Percentiles rank a stretch among this genome's conserved stretches.
phyloP scores from a whole-genome alignment of 208 protist genomes.

The Crithidia expoeki region DNA sequence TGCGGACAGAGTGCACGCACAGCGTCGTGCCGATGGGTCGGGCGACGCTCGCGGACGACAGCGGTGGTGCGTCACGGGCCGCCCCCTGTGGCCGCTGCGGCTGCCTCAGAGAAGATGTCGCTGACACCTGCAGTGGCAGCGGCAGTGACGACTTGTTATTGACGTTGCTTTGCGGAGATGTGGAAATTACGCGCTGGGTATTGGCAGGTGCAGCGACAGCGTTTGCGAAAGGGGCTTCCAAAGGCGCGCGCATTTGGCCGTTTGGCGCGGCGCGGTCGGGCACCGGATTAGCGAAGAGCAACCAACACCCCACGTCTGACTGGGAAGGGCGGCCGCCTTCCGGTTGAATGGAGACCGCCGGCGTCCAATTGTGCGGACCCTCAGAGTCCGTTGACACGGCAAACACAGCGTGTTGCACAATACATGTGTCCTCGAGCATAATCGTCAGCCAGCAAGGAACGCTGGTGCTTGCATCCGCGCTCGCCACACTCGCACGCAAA shows the following conservation, averaged over 20 bases:
- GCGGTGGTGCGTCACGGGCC: not conserved
- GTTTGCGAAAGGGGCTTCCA: not conserved
- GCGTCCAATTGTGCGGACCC: slow-evolving; percentile 11
- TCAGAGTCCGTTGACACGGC: slow-evolving; percentile 10
- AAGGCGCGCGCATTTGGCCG: slow-evolving; percentile 14
- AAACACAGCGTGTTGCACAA: slow-evolving; percentile 50
- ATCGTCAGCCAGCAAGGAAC: slow-evolving; percentile 58
- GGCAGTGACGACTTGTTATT: not conserved
- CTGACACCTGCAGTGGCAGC: not conserved
- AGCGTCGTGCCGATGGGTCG: slow-evolving; percentile 15
- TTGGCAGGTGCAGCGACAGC: not conserved
- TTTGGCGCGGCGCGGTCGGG: not conserved
- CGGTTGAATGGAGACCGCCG: not conserved
- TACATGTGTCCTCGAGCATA: slow-evolving; percentile 41
- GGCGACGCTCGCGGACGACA: not conserved
- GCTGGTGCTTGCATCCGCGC: slow-evolving; percentile 7
- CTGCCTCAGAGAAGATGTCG: not conserved
- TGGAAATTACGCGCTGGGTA: not conserved
- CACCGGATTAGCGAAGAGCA: not conserved
- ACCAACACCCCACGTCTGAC: slow-evolving; percentile 12
- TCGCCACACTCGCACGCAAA: slow-evolving; percentile 15
- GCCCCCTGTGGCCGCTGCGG: not conserved
- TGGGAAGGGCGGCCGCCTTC: slow-evolving; percentile 8
- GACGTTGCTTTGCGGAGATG: too few relatives aligned
- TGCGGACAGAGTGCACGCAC: slow-evolving; percentile 28